phyloP scores from a whole-genome alignment of 2,329 filamentous ascomycete species.

The Bipolaris zeicola region DNA sequence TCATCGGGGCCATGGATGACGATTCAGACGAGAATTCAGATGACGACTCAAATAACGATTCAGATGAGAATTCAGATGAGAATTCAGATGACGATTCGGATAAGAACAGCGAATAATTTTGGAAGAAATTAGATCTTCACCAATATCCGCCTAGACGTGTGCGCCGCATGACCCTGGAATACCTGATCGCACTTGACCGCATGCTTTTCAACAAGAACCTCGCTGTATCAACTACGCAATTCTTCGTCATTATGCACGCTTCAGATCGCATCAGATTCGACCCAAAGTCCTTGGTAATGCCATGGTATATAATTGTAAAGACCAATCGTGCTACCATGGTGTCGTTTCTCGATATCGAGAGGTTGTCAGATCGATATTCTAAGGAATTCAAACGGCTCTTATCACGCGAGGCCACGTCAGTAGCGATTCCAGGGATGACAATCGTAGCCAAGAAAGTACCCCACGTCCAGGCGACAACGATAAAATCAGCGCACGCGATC shows the following conservation, averaged over 20 bases:
- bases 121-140: not conserved
- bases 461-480: not conserved
- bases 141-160: too few species aligned
- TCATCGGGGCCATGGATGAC: conserved; percentile 57
- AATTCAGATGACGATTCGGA: not conserved
- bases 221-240: not conserved
- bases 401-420: not conserved
- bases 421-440: not conserved
- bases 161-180: not conserved
- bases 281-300: not conserved
- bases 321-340: not conserved
- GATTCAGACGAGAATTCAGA: not conserved
- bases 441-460: not conserved
- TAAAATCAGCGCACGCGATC: too few species aligned
- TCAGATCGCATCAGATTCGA: not conserved
- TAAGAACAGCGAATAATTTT: not conserved
- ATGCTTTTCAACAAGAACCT: not conserved
- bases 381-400: not conserved
- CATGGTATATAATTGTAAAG: not conserved
- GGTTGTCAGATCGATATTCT: not conserved
- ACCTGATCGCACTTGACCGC: not conserved
- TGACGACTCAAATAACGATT: not conserved
- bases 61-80: not conserved
- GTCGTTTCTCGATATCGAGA: not conserved
- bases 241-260: not conserved